A percentile compares a stretch with the other conserved stretches of the same genome.
phyloP scores from a whole-genome alignment of 2,329 filamentous ascomycete species.

The Bipolaris cookei region DNA sequence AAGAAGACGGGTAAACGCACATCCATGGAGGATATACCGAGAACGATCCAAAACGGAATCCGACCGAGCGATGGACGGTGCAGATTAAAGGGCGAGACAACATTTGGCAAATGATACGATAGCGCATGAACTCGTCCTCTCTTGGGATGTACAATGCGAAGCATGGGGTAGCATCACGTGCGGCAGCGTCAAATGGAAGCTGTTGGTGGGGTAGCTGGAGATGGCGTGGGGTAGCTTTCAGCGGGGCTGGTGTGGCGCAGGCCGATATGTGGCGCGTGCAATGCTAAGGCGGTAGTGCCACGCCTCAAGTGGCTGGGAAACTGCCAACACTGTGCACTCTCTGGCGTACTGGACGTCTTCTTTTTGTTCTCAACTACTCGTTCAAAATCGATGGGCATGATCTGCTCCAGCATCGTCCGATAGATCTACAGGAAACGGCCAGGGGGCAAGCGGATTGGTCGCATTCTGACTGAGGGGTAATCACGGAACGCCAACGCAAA shows the following conservation, averaged over 20 bases:
- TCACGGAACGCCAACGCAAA: not conserved
- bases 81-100: not conserved
- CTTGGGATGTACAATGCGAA: not conserved
- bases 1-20: slow-evolving; percentile 10
- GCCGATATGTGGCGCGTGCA: not conserved
- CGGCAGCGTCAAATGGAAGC: too few relatives aligned
- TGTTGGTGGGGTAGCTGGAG: too few relatives aligned
- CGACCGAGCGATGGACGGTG: not conserved
- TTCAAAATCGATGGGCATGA: not conserved
- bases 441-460: not conserved
- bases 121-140: not conserved
- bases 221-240: not conserved
- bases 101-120: not conserved
- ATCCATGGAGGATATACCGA: slow-evolving; percentile 5
- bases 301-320: not conserved
- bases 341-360: not conserved
- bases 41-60: slow-evolving; percentile 28
- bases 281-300: not conserved
- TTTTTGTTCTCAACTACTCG: not conserved
- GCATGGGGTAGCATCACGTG: too few relatives aligned
- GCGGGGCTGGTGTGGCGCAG: not conserved
- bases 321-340: not conserved
- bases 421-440: not conserved
- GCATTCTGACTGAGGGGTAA: not conserved
- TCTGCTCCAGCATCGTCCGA: not conserved